Base-by-base conservation (phyloP, 345 rosid genomes). In the Brassica carinata region DNA sequence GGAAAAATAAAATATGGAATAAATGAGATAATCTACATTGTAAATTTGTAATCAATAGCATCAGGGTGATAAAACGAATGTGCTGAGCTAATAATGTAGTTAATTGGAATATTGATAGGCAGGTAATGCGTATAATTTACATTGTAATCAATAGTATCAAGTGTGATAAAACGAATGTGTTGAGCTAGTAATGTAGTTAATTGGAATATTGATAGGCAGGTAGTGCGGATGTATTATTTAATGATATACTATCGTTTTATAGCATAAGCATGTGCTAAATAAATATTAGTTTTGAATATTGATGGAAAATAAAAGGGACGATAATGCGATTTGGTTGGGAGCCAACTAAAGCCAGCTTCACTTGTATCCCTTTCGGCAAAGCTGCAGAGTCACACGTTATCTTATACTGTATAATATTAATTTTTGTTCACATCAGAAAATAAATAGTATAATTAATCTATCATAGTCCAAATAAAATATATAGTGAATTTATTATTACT, bases 261-360 rank as follows among this genome's bases (percentile, higher is more conserved):
- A 64, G 58, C 33, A 76, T 45, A 38, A 48, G 57, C 81, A 70
- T 48, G 75, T 63, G 71, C 70, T 45, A 5, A 9, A 70, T 34
- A 59, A 58, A 38, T 51, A 58, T 14, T 7, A 45, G 4, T 48
- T 53, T 53, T 53, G 58, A n/a, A 53, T 31, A 70, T 19, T 64
- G 59, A 17, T 27, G 8, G 3, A 13, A 13, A 10, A 61, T 53
- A 58, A 15, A 33, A 62, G 43, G 36, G 11, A 7, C 51, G 57
- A 74, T 69, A 53, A 67, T 48, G 62, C 33, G 83, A 73, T 67
- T 67, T 67, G 10, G 83, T 79, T 74, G 70, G 79, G 71, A 75
- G 79, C 75, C 69, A 79, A 72, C 77, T 57, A 53, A 58, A 66
- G 77, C 69, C 79, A 68, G 79, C 83, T 69, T 69, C 71, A 80